Percentiles rank a stretch among this genome's conserved stretches.
These are phyloP conservation scores for Aegilops tauschii DNA, from an alignment of 176 grass and related monocot genomes.

Conservation along the genomic window DNA sequence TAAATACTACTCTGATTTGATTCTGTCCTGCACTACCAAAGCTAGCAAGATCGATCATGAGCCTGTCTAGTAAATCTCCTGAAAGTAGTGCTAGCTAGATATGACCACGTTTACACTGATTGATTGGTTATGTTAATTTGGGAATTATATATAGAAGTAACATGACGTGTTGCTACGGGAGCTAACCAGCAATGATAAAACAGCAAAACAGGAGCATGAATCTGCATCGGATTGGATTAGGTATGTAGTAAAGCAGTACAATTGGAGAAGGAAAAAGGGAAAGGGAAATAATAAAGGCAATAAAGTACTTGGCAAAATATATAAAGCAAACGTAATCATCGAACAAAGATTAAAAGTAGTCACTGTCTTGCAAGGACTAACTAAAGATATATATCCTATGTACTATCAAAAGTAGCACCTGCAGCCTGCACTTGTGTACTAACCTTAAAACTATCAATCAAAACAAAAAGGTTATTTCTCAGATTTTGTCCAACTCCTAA, in stretches of 20 bases:
- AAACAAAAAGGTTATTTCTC: conserved; percentile 23
- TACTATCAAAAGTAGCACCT: not conserved
- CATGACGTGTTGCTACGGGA: conserved; percentile 16
- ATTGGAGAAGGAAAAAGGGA: not conserved
- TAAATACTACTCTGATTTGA: not conserved
- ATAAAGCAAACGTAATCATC: conserved; percentile 26
- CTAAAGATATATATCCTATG: conserved; percentile 31
- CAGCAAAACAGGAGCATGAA: not conserved
- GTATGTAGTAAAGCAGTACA: conserved; percentile 35
- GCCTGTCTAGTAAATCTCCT: conserved; percentile 1
- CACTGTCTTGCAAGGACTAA: conserved; percentile 33
- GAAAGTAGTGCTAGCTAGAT: conserved; percentile 17
- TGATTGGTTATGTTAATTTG: conserved; percentile 1
- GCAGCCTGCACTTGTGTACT: conserved; percentile 22
- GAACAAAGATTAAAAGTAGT: conserved; percentile 33
- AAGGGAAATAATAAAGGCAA: conserved; percentile 19
- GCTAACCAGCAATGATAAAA: conserved; percentile 24
- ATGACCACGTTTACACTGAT: conserved; percentile 7
- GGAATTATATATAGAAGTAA: not conserved
- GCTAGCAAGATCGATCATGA: conserved; percentile 1
- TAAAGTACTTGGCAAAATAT: conserved; percentile 27
- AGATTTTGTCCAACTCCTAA: conserved; percentile 2
- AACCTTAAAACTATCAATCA: conserved; percentile 56
- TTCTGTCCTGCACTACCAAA: conserved; percentile 30
- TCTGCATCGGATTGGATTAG: conserved; percentile 17